Conservation (phyloP, 177 flowering plant genomes). For the Vitis hybrid region DNA sequence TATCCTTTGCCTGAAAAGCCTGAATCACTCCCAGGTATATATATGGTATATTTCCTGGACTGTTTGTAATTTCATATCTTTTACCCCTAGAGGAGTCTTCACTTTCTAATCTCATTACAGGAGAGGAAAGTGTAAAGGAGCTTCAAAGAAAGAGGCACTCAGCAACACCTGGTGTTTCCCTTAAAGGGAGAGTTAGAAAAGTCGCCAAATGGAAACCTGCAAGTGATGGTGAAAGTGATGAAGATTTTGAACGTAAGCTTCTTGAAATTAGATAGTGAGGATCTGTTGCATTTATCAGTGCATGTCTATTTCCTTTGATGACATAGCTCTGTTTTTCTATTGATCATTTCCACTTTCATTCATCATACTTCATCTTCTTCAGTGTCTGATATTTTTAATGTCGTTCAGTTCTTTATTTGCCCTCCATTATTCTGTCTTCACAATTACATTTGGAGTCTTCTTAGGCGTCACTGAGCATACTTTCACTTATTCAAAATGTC, state of each 20-base stretch:
- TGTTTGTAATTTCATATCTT: not conserved
- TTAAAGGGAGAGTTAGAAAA: constrained; percentile 87
- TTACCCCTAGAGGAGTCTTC: not conserved
- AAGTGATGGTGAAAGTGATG: constrained; percentile 75
- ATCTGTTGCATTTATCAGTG: constrained; percentile 7
- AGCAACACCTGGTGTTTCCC: constrained; percentile 77
- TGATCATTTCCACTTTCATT: not conserved
- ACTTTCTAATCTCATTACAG: constrained; percentile 28
- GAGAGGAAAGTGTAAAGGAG: constrained; percentile 82
- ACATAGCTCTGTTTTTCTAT: not conserved
- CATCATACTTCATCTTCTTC: not conserved
- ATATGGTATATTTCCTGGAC: not conserved
- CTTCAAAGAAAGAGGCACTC: constrained; percentile 85
- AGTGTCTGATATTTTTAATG: not conserved
- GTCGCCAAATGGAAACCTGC: constrained; percentile 69
- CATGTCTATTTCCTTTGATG: not conserved
- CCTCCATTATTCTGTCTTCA: not conserved
- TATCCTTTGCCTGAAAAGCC: constrained; percentile 96
- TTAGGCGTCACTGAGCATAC: too few species aligned
- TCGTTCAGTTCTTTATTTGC: not conserved
- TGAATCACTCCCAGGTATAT: constrained; percentile 59
- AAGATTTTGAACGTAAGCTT: constrained; percentile 65
- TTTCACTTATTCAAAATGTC: too few species aligned
- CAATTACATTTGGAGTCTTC: not conserved
- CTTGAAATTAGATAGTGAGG: constrained; percentile 1